Conservation (phyloP, 2,329 filamentous ascomycete species). For the Chrysoporthe deuterocubensis region DNA sequence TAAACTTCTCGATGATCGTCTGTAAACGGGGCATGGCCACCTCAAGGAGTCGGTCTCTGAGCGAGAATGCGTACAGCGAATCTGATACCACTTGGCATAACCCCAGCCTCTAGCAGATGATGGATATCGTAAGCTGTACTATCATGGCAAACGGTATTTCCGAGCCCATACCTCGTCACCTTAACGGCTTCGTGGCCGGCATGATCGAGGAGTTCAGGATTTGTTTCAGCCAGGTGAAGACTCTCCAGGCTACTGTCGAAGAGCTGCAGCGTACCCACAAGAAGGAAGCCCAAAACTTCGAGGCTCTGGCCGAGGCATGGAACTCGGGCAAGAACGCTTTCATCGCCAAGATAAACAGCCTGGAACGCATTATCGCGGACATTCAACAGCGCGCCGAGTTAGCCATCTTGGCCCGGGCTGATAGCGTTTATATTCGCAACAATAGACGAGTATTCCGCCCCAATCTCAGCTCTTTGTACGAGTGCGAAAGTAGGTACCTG, state of each 20-base stretch:
- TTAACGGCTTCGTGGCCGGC: slow-evolving; percentile 25
- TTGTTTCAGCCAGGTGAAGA: slow-evolving; percentile 4
- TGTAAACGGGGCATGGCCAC: no score
- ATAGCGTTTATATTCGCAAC: slow-evolving; percentile 23
- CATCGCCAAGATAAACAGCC: slow-evolving; percentile 27
- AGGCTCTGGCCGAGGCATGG: slow-evolving; percentile 20
- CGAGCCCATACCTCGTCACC: slow-evolving; percentile 28
- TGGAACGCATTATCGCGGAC: slow-evolving; percentile 27
- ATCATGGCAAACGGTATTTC: slow-evolving; percentile 25
- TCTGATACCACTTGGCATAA: slow-evolving; percentile 25
- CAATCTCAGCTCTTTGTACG: slow-evolving; percentile 22
- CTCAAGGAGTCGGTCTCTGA: no score
- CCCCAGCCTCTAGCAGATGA: slow-evolving; percentile 27
- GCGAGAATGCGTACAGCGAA: slow-evolving; percentile 6
- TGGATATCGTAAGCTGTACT: slow-evolving; percentile 25
- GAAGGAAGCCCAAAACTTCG: slow-evolving; percentile 21
- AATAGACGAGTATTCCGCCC: slow-evolving; percentile 15
- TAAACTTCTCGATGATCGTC: no score
- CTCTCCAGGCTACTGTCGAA: slow-evolving; percentile 2
- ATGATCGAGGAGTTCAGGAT: slow-evolving; percentile 27
- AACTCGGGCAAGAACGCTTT: slow-evolving; percentile 17
- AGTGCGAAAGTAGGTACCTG: slow-evolving; percentile 15
- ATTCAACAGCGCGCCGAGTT: slow-evolving; percentile 20
- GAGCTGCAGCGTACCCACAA: slow-evolving; percentile 11
- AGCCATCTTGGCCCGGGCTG: slow-evolving; percentile 22